These are phyloP conservation scores for Naganishia vaughanmartiniae DNA, from an alignment of 768 basidiomycete species.

Conservation along the genomic window DNA sequence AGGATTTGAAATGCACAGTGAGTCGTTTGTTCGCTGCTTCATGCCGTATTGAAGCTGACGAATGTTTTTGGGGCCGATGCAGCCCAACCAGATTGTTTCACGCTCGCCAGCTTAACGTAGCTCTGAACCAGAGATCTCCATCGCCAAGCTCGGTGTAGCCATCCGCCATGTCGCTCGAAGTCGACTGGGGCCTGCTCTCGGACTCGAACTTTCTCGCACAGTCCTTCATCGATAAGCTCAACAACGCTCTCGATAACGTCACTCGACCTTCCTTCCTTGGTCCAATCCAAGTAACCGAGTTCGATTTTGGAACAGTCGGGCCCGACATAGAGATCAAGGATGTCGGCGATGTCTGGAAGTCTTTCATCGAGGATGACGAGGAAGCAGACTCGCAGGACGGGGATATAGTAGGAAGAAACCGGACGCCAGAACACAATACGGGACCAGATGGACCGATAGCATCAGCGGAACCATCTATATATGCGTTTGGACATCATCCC, in stretches of 20 bases:
- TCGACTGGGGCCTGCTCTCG: constrained; percentile 79
- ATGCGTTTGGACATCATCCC: constrained; percentile 5
- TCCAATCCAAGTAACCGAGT: constrained; percentile 76
- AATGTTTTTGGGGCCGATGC: background rate
- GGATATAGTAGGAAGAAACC: constrained; percentile 56
- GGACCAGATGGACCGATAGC: constrained; percentile 29
- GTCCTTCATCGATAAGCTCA: constrained; percentile 70
- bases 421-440: constrained; percentile 24
- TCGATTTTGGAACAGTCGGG: constrained; percentile 78
- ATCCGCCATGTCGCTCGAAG: constrained; percentile 83
- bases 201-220: constrained; percentile 70
- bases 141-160: background rate
- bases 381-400: constrained; percentile 56
- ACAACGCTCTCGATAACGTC: constrained; percentile 68
- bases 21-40: background rate
- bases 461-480: constrained; percentile 4
- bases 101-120: background rate
- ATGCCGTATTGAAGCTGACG: background rate
- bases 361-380: constrained; percentile 82
- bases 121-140: background rate
- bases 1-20: background rate
- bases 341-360: constrained; percentile 86
- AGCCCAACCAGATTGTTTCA: background rate
- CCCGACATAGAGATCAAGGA: constrained; percentile 90
- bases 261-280: constrained; percentile 91